These are phyloP conservation scores for Obba rivulosa DNA, from an alignment of 768 basidiomycete species.

Conservation along the genomic window DNA sequence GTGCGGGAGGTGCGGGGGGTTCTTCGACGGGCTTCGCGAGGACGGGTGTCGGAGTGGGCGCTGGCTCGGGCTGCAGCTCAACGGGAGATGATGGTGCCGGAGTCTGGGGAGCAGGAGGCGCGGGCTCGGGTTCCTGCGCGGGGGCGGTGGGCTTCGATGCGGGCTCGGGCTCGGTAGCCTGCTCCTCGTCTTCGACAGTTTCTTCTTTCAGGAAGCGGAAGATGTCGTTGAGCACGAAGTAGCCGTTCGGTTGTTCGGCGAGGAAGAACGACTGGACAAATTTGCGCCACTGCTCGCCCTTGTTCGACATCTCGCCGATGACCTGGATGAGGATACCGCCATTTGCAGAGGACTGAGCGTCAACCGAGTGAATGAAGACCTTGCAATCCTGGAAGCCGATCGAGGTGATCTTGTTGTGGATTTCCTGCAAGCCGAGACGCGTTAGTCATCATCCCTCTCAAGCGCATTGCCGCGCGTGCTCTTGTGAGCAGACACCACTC, in stretches of 20 bases:
- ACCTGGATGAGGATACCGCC: constrained; percentile 99
- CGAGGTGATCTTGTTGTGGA: constrained; percentile 91
- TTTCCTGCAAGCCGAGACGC: constrained; percentile 57
- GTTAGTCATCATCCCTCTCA: constrained; percentile 1
- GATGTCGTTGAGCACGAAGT: constrained; percentile 99
- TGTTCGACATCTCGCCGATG: constrained; percentile 98
- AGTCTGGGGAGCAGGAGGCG: constrained; percentile 26
- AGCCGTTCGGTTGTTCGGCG: constrained; percentile 97
- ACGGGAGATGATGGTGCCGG: constrained; percentile 32
- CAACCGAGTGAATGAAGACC: constrained; percentile 98
- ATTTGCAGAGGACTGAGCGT: constrained; percentile 91
- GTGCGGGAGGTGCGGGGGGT: constrained; percentile 31
- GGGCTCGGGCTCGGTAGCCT: constrained; percentile 47
- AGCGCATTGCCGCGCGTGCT: too few relatives aligned
- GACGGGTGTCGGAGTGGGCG: constrained; percentile 36
- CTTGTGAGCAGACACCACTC: too few relatives aligned
- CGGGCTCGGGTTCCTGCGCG: constrained; percentile 16
- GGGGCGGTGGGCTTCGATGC: constrained; percentile 21
- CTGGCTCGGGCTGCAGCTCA: constrained; percentile 25
- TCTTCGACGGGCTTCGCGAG: constrained; percentile 31
- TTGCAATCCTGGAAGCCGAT: constrained; percentile 96
- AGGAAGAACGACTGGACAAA: constrained; percentile 99
- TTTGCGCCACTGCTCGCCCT: constrained; percentile 89
- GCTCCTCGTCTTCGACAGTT: constrained; percentile 73
- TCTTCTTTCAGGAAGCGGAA: constrained; percentile 99